These are phyloP conservation scores for Penicillium sp. DNA, from an alignment of 2,329 filamentous ascomycete species.

Conservation along the genomic window DNA sequence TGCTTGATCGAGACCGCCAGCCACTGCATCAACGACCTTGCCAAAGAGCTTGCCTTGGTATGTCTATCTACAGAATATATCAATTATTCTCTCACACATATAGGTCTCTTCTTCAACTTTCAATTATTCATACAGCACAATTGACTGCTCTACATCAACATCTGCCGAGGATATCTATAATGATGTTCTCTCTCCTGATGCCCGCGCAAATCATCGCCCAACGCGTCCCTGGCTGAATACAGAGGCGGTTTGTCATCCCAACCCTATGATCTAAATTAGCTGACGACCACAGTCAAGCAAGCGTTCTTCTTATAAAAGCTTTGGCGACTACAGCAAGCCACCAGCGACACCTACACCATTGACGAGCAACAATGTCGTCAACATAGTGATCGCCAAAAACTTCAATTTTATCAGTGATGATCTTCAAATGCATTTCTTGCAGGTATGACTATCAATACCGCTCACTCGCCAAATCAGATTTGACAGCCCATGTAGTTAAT, in stretches of 20 bases:
- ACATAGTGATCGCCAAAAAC: slow-evolving; percentile 79
- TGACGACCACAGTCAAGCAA: slow-evolving; percentile 24
- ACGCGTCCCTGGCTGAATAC: slow-evolving; percentile 17
- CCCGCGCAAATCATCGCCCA: slow-evolving; percentile 19
- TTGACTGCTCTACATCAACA: slow-evolving; percentile 72
- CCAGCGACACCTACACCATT: slow-evolving; percentile 34
- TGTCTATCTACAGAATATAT: not conserved
- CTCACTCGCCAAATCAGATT: not conserved
- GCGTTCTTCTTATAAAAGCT: slow-evolving; percentile 21
- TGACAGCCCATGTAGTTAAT: slow-evolving; percentile 63
- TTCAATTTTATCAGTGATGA: slow-evolving; percentile 71
- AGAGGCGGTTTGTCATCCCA: slow-evolving; percentile 21
- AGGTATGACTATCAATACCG: slow-evolving; percentile 41
- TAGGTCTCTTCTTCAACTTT: slow-evolving; percentile 72
- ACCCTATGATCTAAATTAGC: not conserved
- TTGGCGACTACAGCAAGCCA: slow-evolving; percentile 21
- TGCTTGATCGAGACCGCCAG: slow-evolving; percentile 78
- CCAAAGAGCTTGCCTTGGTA: slow-evolving; percentile 72
- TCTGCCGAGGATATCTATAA: slow-evolving; percentile 80
- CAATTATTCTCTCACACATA: not conserved
- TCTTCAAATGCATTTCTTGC: slow-evolving; percentile 78
- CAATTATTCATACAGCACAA: slow-evolving; percentile 66
- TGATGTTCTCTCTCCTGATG: slow-evolving; percentile 59
- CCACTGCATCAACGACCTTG: slow-evolving; percentile 65
- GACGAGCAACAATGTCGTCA: slow-evolving; percentile 65